These are phyloP conservation scores for Pichia thaimueangensis DNA, from an alignment of 805 yeast species.

Conservation along the genomic window DNA sequence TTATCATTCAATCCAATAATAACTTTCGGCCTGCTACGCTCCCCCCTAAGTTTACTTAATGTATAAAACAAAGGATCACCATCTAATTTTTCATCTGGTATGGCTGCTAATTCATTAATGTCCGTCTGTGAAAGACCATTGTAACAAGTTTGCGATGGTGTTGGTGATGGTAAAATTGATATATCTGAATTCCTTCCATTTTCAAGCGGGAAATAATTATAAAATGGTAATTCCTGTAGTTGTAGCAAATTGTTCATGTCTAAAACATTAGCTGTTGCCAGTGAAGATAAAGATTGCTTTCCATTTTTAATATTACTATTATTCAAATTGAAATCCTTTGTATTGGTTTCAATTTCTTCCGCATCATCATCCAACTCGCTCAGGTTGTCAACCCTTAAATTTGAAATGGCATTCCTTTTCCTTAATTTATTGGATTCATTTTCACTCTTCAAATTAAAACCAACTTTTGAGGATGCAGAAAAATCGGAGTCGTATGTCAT, in stretches of 20 bases:
- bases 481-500: slow-evolving; percentile 55
- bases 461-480: slow-evolving; percentile 25
- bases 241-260: background rate
- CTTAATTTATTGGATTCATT: slow-evolving; percentile 24
- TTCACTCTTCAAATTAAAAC: slow-evolving; percentile 12
- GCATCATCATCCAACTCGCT: slow-evolving; percentile 2
- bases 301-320: background rate
- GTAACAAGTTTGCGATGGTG: slow-evolving; percentile 31
- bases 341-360: too few relatives aligned
- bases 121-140: slow-evolving; percentile 50
- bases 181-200: slow-evolving; percentile 17
- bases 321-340: slow-evolving; percentile 1
- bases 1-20: slow-evolving; percentile 26
- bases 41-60: slow-evolving; percentile 73
- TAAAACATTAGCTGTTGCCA: background rate
- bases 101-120: slow-evolving; percentile 71
- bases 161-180: slow-evolving; percentile 30
- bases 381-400: slow-evolving; percentile 34
- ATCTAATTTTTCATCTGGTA: slow-evolving; percentile 70
- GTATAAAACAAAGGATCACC: slow-evolving; percentile 73
- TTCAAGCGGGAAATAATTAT: slow-evolving; percentile 2
- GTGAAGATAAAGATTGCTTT: background rate
- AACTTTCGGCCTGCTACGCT: slow-evolving; percentile 19
- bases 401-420: slow-evolving; percentile 45
- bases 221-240: slow-evolving; percentile 14